Evolutionary conservation across 2,329 filamentous ascomycete species (phyloP).

Genomic region (Huntiella abstrusa): DNA sequence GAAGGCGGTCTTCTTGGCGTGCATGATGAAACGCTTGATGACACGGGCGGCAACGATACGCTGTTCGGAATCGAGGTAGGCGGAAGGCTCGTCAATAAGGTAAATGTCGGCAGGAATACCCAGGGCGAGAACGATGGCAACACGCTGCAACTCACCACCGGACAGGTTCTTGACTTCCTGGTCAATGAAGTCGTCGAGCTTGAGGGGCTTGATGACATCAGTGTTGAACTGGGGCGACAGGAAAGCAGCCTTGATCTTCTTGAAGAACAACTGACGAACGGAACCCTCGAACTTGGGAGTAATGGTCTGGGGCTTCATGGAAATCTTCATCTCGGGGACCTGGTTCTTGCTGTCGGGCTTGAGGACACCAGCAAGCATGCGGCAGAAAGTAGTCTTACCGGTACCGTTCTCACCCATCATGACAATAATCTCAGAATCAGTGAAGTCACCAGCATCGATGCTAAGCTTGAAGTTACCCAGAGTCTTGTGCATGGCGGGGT

Average conservation of each 20-base stretch:
- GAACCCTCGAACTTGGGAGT: conserved; percentile 96
- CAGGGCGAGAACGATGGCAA: conserved; percentile 91
- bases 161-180: conserved; percentile 98
- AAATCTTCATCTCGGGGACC: conserved; percentile 88
- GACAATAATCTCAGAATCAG: conserved; percentile 95
- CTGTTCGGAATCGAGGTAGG: conserved; percentile 96
- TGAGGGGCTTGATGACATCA: conserved; percentile 97
- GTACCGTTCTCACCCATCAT: conserved; percentile 99
- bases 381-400: conserved; percentile 97
- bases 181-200: conserved; percentile 97
- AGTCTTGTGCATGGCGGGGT: conserved; percentile 84
- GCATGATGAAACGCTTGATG: conserved; percentile 99
- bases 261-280: conserved; percentile 96
- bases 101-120: conserved; percentile 95
- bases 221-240: conserved; percentile 97
- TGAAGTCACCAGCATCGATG: conserved; percentile 73
- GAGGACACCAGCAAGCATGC: conserved; percentile 77
- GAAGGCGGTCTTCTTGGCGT: conserved; percentile 98
- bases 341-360: conserved; percentile 68
- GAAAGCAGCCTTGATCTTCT: conserved; percentile 97
- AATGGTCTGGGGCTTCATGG: conserved; percentile 99
- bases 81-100: conserved; percentile 91
- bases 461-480: conserved; percentile 71
- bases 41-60: conserved; percentile 94
- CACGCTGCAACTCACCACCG: conserved; percentile 97